Base-by-base conservation (phyloP, 805 yeast genomes). In the Debaryomyces hansenii region DNA sequence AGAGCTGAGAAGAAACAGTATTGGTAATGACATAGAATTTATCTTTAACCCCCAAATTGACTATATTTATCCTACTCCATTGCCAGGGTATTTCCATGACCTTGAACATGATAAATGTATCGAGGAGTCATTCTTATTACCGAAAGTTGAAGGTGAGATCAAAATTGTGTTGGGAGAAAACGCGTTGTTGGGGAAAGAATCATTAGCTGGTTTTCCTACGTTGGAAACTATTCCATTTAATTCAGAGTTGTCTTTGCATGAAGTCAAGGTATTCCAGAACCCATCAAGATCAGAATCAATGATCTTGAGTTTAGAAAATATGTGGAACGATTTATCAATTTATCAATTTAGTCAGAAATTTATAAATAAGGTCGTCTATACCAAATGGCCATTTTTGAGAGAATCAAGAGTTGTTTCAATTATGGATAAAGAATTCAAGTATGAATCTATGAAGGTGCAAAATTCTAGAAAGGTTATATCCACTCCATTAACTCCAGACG, bases 201-300 rank as follows among this genome's bases (percentile, higher is more conserved):
- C 87, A 46, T 67, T 87, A 45, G 95, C 96, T 8, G 97, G 98
- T 1, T 94, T 94, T 77, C 98, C 99, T 42, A 74, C 92, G 11
- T 74, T 94, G 58, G 67, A 79, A 40, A 82, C 95, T 0, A 65
- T 94, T 38, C 85, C 90, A 5, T 85, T 83, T 58, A 62, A 70
- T 0, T 64, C 74, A 4, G 71, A 77, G 41, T 64, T 91, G 52
- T 77, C 75, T 37, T 70, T 75, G 50, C 85, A 83, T 48, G 87
- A 84, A 50, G 83, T 90, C 10, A 69, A 77, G 47, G 86, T 94
- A 2, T 94, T 94, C 70, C 90, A 90, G 58, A 85, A 80, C 58
- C 94, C 96, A 2, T 82, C 96, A 0, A 80, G 84, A 56, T 85
- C 91, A 16, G 90, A 85, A 54, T 88, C 97, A 0, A 77, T 91